Percentiles rank a stretch among this genome's conserved stretches.
Conservation (phyloP, 164 flowering plant species). For the Dillenia suffruticosa region DNA sequence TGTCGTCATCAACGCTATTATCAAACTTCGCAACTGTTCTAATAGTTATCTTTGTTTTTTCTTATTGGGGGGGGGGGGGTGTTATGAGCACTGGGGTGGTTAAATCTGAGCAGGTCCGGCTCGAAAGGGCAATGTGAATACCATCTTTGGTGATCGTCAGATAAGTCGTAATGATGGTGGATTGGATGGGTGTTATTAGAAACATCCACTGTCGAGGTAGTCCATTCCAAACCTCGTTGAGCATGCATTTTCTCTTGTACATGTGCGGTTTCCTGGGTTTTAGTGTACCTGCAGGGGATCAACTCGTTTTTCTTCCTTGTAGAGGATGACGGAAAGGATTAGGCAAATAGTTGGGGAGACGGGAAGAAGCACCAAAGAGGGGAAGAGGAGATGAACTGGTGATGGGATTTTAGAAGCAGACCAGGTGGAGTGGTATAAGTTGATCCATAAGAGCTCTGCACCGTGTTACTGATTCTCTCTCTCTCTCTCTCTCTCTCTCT, state of each 20-base stretch:
- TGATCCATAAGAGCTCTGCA: conserved; percentile 10
- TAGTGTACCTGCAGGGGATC: too few species aligned
- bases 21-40: conserved; percentile 1
- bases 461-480: too few species aligned
- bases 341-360: conserved; percentile 21
- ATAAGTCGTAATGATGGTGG: too few species aligned
- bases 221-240: conserved; percentile 24
- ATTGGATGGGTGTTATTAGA: too few species aligned
- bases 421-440: conserved; percentile 24
- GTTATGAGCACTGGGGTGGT: too few species aligned
- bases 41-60: not conserved
- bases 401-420: conserved; percentile 19
- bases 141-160: conserved; percentile 4
- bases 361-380: not conserved
- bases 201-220: conserved; percentile 2
- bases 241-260: conserved; percentile 18
- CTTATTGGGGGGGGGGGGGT: too few species aligned
- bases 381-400: conserved; percentile 7
- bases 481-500: too few species aligned
- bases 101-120: conserved; percentile 9
- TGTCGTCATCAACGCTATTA: conserved; percentile 2
- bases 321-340: conserved; percentile 21
- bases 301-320: not conserved
- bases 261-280: conserved; percentile 3
- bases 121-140: conserved; percentile 18